Base-by-base conservation (phyloP, 2,329 filamentous ascomycete species). In the Aureobasidium lini region DNA sequence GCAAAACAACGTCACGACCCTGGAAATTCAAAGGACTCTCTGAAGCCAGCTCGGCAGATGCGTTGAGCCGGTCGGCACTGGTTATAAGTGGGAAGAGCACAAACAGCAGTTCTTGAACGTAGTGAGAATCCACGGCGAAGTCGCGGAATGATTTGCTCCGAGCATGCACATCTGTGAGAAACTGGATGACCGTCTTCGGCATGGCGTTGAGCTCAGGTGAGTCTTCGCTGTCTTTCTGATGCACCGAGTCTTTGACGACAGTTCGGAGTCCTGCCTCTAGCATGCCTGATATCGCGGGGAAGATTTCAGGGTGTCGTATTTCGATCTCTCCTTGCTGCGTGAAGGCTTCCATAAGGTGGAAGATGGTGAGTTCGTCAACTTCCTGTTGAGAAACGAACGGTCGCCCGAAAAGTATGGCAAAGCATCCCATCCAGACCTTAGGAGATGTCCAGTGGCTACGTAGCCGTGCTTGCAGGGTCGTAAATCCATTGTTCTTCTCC, bases 401-500 rank as follows among this genome's bases (percentile, higher is more conserved):
- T 43, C 85, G 81, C 0, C 89, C 91, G 68, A 99, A 96, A 2
- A 99, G 74, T 23, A 97, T 88, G 57, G 89, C 86, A 72, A 99
- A 89, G 68, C 89, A 91, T 44, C 94, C 86, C 0, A 87, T 85
- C 94, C 94, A 97, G 29, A 97, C 74, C 0, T 85, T 84, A 2
- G 91, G 84, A 15, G 91, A 82, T 67, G 89, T 86, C 93, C 94
- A 99, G 85, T 92, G 96, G 66, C 86, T 80, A 68, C 87, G 90
- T 4, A 99, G 75, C 34, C 90, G 84, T 66, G 88, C 83, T 39
- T 88, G 88, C 84, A 97, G 87, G 62, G 96, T 88, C 36, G 81
- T 80, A 70, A 96, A 96, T 1, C 95, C 95, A 32, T 90, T 90
- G 10, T 88, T 90, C 73, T 95, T 96, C 18, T 85, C 82, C 13